These are phyloP conservation scores for Fusarium subglutinans DNA, from an alignment of 2,329 filamentous ascomycete species.

Conservation along the genomic window DNA sequence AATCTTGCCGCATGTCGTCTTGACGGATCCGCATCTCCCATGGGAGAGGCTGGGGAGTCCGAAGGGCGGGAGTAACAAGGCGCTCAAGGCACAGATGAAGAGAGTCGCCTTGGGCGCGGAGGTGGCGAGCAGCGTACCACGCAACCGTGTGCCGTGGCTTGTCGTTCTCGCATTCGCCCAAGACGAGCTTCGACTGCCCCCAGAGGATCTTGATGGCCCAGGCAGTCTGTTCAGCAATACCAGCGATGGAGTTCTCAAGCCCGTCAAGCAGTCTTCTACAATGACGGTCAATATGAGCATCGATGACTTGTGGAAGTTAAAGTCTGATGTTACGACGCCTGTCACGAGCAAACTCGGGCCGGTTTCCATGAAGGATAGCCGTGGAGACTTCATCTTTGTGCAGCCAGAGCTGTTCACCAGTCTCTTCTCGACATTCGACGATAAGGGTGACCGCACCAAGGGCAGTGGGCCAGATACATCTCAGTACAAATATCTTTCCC, in stretches of 20 bases:
- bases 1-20: slow-evolving; percentile 55
- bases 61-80: background rate
- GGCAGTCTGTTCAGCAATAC: background rate
- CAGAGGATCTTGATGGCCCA: slow-evolving; percentile 19
- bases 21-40: slow-evolving; percentile 54
- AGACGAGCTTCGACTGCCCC: slow-evolving; percentile 49
- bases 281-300: slow-evolving; percentile 28
- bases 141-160: slow-evolving; percentile 53
- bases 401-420: slow-evolving; percentile 39
- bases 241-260: background rate
- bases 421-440: slow-evolving; percentile 32
- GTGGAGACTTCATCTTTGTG: slow-evolving; percentile 46
- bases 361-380: background rate
- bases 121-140: background rate
- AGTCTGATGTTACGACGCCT: background rate
- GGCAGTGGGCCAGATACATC: slow-evolving; percentile 20
- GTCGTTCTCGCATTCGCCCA: slow-evolving; percentile 43
- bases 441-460: background rate
- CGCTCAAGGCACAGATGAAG: background rate
- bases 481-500: slow-evolving; percentile 48
- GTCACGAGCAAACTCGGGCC: background rate
- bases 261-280: background rate
- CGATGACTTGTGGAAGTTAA: background rate
- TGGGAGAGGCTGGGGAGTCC: slow-evolving; percentile 51
- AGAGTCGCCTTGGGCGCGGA: background rate